phyloP scores from a whole-genome alignment of 345 rosid genomes.

The Eutrema yunnanense region DNA sequence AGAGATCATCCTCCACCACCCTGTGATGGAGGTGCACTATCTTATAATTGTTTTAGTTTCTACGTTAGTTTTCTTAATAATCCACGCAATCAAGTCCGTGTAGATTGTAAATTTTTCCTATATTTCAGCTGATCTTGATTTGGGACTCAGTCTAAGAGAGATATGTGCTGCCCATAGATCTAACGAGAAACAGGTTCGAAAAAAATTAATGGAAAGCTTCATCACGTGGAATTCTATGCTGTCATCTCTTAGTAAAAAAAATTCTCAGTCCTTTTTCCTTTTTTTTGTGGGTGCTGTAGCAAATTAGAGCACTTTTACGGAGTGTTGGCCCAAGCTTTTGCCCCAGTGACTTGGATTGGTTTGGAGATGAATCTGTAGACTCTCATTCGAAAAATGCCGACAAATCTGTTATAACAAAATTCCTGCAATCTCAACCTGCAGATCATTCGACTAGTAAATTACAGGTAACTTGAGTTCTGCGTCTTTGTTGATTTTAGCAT shows the following conservation, averaged over 20 bases:
- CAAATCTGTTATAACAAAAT: slow-evolving; percentile 67
- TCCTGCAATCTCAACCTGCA: slow-evolving; percentile 73
- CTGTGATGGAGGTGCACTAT: slow-evolving; percentile 52
- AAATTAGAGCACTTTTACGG: slow-evolving; percentile 77
- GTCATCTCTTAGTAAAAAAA: neutral
- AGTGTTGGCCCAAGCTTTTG: slow-evolving; percentile 70
- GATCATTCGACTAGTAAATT: slow-evolving; percentile 77
- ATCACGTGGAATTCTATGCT: neutral
- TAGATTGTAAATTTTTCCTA: neutral
- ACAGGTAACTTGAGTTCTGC: slow-evolving; percentile 44
- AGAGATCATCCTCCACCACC: slow-evolving; percentile 58
- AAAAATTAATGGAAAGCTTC: neutral
- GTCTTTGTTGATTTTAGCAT: too few species aligned
- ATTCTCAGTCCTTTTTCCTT: neutral
- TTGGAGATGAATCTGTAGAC: slow-evolving; percentile 46
- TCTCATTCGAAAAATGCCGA: slow-evolving; percentile 66
- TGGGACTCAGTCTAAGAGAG: slow-evolving; percentile 46
- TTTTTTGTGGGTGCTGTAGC: slow-evolving; percentile 45
- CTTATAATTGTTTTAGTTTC: neutral
- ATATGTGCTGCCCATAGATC: slow-evolving; percentile 78
- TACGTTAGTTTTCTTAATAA: neutral
- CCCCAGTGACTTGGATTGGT: slow-evolving; percentile 72
- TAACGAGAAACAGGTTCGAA: slow-evolving; percentile 75
- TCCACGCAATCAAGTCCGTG: neutral
- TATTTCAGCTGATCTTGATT: slow-evolving; percentile 38